A percentile compares a stretch with the other conserved stretches of the same genome.
Evolutionary conservation across 1,284 basidiomycete genomes (phyloP).

Genomic region (Porogramme epimiltina): DNA sequence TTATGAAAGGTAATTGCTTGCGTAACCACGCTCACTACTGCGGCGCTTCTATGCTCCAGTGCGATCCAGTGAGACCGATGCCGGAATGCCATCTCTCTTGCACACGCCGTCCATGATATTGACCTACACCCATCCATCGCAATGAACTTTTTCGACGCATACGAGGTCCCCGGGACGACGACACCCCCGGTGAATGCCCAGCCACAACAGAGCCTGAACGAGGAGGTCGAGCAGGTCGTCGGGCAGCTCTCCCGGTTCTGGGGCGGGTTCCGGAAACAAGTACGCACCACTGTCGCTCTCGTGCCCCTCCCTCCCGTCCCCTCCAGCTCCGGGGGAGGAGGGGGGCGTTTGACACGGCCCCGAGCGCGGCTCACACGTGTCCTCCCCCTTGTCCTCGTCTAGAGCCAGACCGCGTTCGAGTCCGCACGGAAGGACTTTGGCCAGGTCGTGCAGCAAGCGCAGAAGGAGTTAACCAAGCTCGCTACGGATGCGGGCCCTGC

Average conservation of each 20-base stretch:
- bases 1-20: too few species aligned
- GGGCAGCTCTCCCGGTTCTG: constrained; percentile 84
- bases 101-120: constrained; percentile 10
- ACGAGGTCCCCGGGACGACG: constrained; percentile 51
- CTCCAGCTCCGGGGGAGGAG: too few species aligned
- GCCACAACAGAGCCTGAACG: constrained; percentile 69
- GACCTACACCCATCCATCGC: not conserved
- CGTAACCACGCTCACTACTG: too few species aligned
- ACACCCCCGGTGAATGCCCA: constrained; percentile 44
- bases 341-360: too few species aligned
- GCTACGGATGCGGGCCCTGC: constrained; percentile 37
- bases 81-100: not conserved
- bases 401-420: constrained; percentile 79
- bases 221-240: constrained; percentile 86
- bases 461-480: constrained; percentile 77
- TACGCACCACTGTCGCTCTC: constrained; percentile 35
- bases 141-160: constrained; percentile 79
- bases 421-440: constrained; percentile 78
- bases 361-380: constrained; percentile 1
- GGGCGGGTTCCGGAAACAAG: constrained; percentile 89
- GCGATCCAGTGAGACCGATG: too few species aligned
- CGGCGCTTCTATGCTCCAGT: too few species aligned
- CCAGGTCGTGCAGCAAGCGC: constrained; percentile 79
- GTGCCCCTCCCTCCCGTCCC: not conserved
- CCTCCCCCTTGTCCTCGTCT: not conserved